phyloP scores from a whole-genome alignment of 805 yeast species.

The Lachancea fermentati region DNA sequence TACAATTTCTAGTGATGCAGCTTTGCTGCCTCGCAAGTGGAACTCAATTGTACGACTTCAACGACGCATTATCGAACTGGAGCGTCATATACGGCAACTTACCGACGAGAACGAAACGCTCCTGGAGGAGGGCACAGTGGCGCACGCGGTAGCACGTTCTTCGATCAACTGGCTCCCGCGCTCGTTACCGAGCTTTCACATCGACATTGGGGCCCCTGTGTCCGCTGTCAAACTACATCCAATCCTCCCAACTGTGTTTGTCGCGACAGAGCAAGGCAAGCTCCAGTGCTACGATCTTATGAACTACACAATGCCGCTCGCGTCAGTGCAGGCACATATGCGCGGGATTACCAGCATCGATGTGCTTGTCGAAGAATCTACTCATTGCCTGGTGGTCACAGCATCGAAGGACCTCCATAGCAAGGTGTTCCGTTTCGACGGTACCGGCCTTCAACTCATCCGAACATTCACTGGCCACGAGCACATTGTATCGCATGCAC shows the following conservation, averaged over 20 bases:
- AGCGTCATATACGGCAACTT: conserved; percentile 47
- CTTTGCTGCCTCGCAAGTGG: conserved; percentile 59
- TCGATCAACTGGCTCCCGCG: conserved; percentile 64
- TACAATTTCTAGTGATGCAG: conserved; percentile 5
- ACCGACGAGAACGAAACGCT: conserved; percentile 36
- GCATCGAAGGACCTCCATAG: conserved; percentile 49
- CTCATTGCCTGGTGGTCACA: conserved; percentile 36
- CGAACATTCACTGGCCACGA: conserved; percentile 80
- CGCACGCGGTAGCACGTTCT: conserved; percentile 13
- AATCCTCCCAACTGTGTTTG: conserved; percentile 52
- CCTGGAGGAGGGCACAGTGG: conserved; percentile 2
- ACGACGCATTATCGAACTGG: conserved; percentile 63
- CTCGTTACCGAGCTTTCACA: conserved; percentile 36
- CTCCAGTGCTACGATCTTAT: conserved; percentile 64
- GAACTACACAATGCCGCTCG: conserved; percentile 57
- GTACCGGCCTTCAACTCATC: conserved; percentile 43
- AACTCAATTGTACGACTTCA: conserved; percentile 77
- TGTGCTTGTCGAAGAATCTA: conserved; percentile 13
- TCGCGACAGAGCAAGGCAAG: conserved; percentile 69
- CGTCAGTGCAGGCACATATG: conserved; percentile 68
- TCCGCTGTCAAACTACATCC: conserved; percentile 72
- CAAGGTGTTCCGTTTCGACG: conserved; percentile 41
- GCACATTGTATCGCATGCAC: conserved; percentile 67
- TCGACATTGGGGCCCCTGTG: conserved; percentile 56
- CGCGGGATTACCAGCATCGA: conserved; percentile 45